Conservation (phyloP, 768 basidiomycete species). For the Mycena capillaripes region DNA sequence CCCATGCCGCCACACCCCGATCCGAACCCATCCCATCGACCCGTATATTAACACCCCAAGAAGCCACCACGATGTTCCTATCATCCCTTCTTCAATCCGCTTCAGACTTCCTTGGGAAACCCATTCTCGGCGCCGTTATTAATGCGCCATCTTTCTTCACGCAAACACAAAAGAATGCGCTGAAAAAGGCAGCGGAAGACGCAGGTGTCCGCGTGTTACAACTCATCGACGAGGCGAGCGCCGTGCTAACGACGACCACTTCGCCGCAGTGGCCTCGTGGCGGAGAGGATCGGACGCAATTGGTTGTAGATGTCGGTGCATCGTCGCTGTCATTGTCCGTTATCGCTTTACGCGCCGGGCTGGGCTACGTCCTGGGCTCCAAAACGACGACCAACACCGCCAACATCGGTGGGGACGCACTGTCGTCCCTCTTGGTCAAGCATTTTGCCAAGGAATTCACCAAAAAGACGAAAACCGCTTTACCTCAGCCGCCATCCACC, state of each 20-base stretch:
- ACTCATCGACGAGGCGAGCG: conserved; percentile 89
- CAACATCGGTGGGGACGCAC: conserved; percentile 73
- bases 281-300: conserved; percentile 77
- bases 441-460: conserved; percentile 97
- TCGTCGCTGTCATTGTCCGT: conserved; percentile 80
- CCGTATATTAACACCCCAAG: conserved; percentile 84
- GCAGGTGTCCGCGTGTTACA: conserved; percentile 91
- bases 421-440: conserved; percentile 88
- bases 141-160: conserved; percentile 85
- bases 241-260: conserved; percentile 74
- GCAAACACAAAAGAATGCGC: conserved; percentile 74
- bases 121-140: conserved; percentile 86
- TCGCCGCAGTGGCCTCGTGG: conserved; percentile 54
- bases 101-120: conserved; percentile 89
- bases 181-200: conserved; percentile 79
- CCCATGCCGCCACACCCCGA: conserved; percentile 78
- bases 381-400: conserved; percentile 51
- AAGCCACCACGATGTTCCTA: conserved; percentile 90
- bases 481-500: conserved; percentile 74
- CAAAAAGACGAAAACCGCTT: conserved; percentile 90
- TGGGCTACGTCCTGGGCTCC: conserved; percentile 74
- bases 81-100: conserved; percentile 88
- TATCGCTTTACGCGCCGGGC: conserved; percentile 82
- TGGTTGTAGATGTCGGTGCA: conserved; percentile 86
- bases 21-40: conserved; percentile 76